These are phyloP conservation scores for Alternaria brassicae DNA, from an alignment of 2,329 filamentous ascomycete genomes.

Conservation along the genomic window DNA sequence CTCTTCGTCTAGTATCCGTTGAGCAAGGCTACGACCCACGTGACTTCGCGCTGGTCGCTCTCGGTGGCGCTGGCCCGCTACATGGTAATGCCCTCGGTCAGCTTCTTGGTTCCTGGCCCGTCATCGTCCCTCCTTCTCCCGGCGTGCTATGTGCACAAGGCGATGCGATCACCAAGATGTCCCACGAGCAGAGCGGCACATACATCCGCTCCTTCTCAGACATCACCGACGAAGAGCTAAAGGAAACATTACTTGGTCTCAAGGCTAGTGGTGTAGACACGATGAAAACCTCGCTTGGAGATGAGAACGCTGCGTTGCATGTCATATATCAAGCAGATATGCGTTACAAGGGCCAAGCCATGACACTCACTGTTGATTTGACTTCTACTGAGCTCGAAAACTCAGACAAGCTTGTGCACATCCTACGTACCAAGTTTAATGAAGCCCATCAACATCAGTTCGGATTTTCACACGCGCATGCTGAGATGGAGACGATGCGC, in stretches of 20 bases:
- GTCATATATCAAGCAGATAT: slow-evolving; percentile 55
- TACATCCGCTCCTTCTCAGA: slow-evolving; percentile 55
- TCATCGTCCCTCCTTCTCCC: slow-evolving; percentile 61
- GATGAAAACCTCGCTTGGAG: slow-evolving; percentile 49
- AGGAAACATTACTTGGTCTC: slow-evolving; percentile 44
- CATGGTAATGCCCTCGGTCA: slow-evolving; percentile 60
- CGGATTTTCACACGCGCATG: slow-evolving; percentile 53
- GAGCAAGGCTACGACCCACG: slow-evolving; percentile 61
- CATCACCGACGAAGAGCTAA: slow-evolving; percentile 46
- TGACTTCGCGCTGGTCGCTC: slow-evolving; percentile 60
- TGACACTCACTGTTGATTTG: slow-evolving; percentile 48
- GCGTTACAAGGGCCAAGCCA: slow-evolving; percentile 57
- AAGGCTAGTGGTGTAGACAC: slow-evolving; percentile 50
- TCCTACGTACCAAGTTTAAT: slow-evolving; percentile 52
- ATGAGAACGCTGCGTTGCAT: slow-evolving; percentile 41
- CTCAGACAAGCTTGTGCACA: slow-evolving; percentile 37
- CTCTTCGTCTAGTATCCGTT: slow-evolving; percentile 59
- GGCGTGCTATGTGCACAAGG: slow-evolving; percentile 60
- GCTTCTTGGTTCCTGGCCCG: slow-evolving; percentile 59
- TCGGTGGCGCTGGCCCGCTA: slow-evolving; percentile 61
- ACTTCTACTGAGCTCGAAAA: slow-evolving; percentile 46
- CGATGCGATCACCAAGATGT: slow-evolving; percentile 59
- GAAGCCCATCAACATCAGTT: slow-evolving; percentile 56
- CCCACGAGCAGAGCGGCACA: slow-evolving; percentile 56
- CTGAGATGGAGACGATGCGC: slow-evolving; percentile 59